These are phyloP conservation scores for Grigorovia yakushimaensis DNA, from an alignment of 805 yeast genomes.

Conservation along the genomic window DNA sequence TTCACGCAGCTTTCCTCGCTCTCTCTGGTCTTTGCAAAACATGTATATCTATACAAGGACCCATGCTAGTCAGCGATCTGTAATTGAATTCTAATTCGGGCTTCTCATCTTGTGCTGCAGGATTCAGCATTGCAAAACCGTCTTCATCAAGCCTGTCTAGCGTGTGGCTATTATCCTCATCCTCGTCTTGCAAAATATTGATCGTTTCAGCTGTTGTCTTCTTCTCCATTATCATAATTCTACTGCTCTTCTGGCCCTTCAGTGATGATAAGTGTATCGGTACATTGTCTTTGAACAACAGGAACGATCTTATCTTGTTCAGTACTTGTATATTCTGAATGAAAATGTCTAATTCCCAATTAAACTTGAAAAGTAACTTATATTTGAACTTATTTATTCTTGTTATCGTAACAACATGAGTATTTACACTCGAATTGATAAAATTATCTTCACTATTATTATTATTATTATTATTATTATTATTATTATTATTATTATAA, in stretches of 20 bases:
- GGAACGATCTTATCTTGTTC: slow-evolving; percentile 15
- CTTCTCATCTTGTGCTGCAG: slow-evolving; percentile 4
- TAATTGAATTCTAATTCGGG: slow-evolving; percentile 18
- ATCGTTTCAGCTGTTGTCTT: too few relatives aligned
- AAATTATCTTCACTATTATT: too few relatives aligned
- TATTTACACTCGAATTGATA: too few relatives aligned
- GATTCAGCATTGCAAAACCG: slow-evolving; percentile 1
- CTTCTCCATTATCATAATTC: slow-evolving; percentile 1
- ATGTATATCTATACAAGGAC: slow-evolving; percentile 23
- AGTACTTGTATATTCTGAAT: slow-evolving; percentile 20
- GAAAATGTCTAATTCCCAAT: slow-evolving; percentile 27
- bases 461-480: too few relatives aligned
- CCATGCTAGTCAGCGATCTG: slow-evolving; percentile 16
- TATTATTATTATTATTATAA: too few relatives aligned
- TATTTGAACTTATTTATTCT: slow-evolving; percentile 20
- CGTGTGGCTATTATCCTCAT: too few relatives aligned
- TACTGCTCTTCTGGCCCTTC: slow-evolving; percentile 5
- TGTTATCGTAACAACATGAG: slow-evolving; percentile 17
- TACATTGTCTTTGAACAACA: slow-evolving; percentile 10
- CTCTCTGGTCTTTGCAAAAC: slow-evolving; percentile 24
- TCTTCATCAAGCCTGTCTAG: too few relatives aligned
- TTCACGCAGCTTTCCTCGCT: too few relatives aligned
- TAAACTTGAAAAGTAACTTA: slow-evolving; percentile 17
- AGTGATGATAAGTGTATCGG: slow-evolving; percentile 4
- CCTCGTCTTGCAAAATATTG: too few relatives aligned